These are phyloP conservation scores for Ophiostoma sp. DNA, from an alignment of 2,329 filamentous ascomycete genomes.

Conservation along the genomic window DNA sequence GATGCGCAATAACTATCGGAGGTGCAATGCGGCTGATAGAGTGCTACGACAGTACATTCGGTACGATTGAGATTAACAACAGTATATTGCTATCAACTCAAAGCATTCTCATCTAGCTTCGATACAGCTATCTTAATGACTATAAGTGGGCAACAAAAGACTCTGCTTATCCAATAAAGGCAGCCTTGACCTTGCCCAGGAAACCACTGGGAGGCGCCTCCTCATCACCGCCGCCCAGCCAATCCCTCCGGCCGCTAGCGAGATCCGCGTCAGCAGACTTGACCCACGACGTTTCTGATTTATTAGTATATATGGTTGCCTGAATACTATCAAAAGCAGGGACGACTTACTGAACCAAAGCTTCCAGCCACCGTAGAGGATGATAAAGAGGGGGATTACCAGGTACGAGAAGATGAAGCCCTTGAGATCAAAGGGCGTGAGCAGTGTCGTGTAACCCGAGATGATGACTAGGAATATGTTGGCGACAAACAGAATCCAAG, in stretches of 20 bases:
- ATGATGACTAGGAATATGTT: slow-evolving; percentile 59
- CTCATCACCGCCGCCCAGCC: slow-evolving; percentile 4
- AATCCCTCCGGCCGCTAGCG: slow-evolving; percentile 48
- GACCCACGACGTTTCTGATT: slow-evolving; percentile 30
- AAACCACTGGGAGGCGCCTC: slow-evolving; percentile 9
- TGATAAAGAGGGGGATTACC: slow-evolving; percentile 57
- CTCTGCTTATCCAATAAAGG: slow-evolving; percentile 11
- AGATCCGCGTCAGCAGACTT: slow-evolving; percentile 50
- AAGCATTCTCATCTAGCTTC: no score
- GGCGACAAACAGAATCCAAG: slow-evolving; percentile 57
- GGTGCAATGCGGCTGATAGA: no score
- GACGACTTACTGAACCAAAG: slow-evolving; percentile 26
- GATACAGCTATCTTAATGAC: no score
- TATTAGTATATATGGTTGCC: neutral
- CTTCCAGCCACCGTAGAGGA: slow-evolving; percentile 59
- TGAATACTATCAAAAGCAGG: slow-evolving; percentile 26
- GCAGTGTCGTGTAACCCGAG: slow-evolving; percentile 63
- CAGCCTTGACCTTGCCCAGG: slow-evolving; percentile 16
- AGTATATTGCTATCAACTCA: no score
- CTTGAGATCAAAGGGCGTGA: slow-evolving; percentile 51
- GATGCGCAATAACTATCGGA: neutral
- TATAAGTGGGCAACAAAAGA: neutral
- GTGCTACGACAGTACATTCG: no score
- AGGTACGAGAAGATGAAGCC: slow-evolving; percentile 62
- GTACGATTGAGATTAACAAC: no score